Evolutionary conservation across 139 green algal species (phyloP).

Genomic region (Chlorella sp.): DNA sequence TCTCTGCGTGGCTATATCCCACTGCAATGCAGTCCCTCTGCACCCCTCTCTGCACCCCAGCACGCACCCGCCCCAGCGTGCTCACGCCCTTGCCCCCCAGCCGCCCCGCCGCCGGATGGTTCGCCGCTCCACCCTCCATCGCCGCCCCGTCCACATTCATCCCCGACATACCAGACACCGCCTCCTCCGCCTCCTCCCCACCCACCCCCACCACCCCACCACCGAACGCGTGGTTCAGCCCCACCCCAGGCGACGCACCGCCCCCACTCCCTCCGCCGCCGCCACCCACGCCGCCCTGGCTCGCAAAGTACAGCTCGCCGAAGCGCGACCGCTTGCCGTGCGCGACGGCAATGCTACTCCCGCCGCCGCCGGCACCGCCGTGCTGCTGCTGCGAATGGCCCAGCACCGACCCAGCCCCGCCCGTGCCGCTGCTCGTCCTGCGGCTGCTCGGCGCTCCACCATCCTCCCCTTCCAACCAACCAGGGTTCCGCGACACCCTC

Average conservation of each 20-base stretch:
- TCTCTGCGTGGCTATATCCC: background rate
- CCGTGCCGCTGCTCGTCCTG: background rate
- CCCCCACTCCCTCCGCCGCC: too few relatives aligned
- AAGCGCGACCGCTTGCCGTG: slow-evolving; percentile 1
- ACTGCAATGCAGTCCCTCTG: background rate
- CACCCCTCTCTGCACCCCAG: background rate
- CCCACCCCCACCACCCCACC: background rate
- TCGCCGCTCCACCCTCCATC: background rate
- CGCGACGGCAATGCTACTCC: background rate
- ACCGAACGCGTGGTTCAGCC: background rate
- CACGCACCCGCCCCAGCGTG: too few relatives aligned
- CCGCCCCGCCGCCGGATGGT: background rate
- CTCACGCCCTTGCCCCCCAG: background rate
- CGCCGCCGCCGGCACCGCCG: background rate
- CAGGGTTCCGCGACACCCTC: background rate
- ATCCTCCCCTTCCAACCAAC: background rate
- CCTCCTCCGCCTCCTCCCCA: background rate
- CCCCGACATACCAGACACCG: background rate
- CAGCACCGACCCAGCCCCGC: background rate
- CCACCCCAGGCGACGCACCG: too few relatives aligned
- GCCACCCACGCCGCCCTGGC: too few relatives aligned
- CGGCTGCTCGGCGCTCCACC: background rate
- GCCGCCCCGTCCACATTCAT: background rate
- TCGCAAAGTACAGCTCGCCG: background rate
- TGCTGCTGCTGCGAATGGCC: too few relatives aligned